These are phyloP conservation scores for Cenococcum geophilum DNA, from an alignment of 495 filamentous ascomycete species.

Conservation along the genomic window DNA sequence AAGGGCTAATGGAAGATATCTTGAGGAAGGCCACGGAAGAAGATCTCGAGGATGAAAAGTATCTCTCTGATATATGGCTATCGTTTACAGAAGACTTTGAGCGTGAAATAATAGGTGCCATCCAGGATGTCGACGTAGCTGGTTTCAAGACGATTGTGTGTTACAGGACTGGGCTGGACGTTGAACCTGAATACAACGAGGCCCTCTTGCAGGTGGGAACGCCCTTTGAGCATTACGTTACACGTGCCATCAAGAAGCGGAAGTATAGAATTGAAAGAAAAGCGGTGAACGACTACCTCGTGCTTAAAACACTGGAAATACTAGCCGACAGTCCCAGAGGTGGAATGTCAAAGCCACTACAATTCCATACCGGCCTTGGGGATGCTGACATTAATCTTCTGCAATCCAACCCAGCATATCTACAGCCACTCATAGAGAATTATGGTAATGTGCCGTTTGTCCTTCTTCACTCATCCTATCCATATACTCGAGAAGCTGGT, in stretches of 20 bases:
- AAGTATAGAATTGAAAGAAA: constrained; percentile 57
- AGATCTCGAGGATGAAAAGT: constrained; percentile 28
- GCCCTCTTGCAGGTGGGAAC: constrained; percentile 22
- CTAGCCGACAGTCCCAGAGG: constrained; percentile 40
- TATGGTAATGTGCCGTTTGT: constrained; percentile 69
- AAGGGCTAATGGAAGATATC: constrained; percentile 50
- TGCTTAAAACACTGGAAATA: constrained; percentile 44
- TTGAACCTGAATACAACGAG: constrained; percentile 37
- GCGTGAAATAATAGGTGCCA: constrained; percentile 45
- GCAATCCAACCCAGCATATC: constrained; percentile 65
- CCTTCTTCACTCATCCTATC: constrained; percentile 77
- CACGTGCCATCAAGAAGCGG: constrained; percentile 25
- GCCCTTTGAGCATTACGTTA: constrained; percentile 32
- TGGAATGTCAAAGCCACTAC: constrained; percentile 58
- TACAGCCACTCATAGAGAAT: constrained; percentile 66
- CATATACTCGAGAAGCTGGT: constrained; percentile 74
- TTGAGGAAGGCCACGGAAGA: constrained; percentile 33
- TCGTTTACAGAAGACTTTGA: constrained; percentile 45
- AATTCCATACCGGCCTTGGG: constrained; percentile 83
- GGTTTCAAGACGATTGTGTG: constrained; percentile 85
- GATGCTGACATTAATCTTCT: constrained; percentile 73
- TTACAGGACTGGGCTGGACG: constrained; percentile 69
- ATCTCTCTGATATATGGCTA: constrained; percentile 33
- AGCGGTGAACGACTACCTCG: constrained; percentile 58
- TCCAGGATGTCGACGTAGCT: constrained; percentile 62